A percentile compares a stretch with the other conserved stretches of the same genome.
phyloP scores from a whole-genome alignment of 495 filamentous ascomycete species.

The Staphylotrichum tortipilum region DNA sequence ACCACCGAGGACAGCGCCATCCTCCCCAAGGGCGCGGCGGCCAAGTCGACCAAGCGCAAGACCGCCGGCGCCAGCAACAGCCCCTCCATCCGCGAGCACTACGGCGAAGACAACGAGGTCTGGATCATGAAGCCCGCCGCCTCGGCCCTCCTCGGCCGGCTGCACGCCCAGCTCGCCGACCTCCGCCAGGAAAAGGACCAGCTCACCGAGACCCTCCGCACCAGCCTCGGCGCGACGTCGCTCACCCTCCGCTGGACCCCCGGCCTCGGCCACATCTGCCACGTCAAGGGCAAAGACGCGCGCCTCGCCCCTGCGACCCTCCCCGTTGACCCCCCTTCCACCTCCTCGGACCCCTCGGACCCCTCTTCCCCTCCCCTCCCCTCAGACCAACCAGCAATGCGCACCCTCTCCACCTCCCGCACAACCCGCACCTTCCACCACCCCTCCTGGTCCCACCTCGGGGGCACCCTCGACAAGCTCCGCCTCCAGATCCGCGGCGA shows the following conservation, averaged over 20 bases:
- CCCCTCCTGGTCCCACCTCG: slow-evolving; percentile 73
- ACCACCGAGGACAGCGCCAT: slow-evolving; percentile 30
- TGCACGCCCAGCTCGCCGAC: slow-evolving; percentile 56
- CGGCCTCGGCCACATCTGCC: slow-evolving; percentile 76
- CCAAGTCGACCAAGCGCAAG: slow-evolving; percentile 35
- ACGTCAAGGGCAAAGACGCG: slow-evolving; percentile 77
- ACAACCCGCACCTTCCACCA: slow-evolving; percentile 78
- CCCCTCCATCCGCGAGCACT: slow-evolving; percentile 38
- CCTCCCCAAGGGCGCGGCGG: slow-evolving; percentile 31
- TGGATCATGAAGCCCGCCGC: slow-evolving; percentile 85
- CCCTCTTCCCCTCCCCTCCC: no score
- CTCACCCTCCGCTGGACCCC: slow-evolving; percentile 79
- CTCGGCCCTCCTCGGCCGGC: slow-evolving; percentile 49
- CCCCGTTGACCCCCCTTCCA: no score
- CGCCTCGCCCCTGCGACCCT: slow-evolving; percentile 9
- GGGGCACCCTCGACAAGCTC: slow-evolving; percentile 60
- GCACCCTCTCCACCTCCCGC: slow-evolving; percentile 66
- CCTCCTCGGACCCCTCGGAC: no score
- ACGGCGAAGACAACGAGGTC: slow-evolving; percentile 49
- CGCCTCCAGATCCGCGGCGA: slow-evolving; percentile 70
- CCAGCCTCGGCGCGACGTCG: slow-evolving; percentile 40
- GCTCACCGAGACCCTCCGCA: slow-evolving; percentile 53
- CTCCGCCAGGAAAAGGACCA: slow-evolving; percentile 49
- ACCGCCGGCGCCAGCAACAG: no score
- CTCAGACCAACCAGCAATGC: no score